Conservation (phyloP, 2,329 filamentous ascomycete species). For the Verticillium klebahnii region DNA sequence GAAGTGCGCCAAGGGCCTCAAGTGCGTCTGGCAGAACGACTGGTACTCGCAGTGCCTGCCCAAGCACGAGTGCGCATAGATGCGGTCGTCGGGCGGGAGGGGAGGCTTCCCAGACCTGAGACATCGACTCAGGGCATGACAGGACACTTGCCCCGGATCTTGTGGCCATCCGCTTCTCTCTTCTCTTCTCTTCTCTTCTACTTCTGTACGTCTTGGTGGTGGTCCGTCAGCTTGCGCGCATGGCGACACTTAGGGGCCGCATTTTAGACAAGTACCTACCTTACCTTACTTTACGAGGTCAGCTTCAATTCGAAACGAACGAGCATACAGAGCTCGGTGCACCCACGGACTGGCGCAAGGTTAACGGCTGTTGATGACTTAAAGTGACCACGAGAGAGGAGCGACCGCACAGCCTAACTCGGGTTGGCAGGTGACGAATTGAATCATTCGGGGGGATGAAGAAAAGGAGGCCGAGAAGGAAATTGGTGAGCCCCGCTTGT, state of each 20-base stretch:
- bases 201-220: too few species aligned
- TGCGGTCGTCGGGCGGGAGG: neutral
- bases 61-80: conserved; percentile 1
- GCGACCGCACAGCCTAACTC: neutral
- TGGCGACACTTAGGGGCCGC: neutral
- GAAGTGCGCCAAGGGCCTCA: conserved; percentile 26
- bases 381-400: neutral
- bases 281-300: neutral
- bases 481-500: neutral
- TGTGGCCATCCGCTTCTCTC: neutral
- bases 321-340: neutral
- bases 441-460: neutral
- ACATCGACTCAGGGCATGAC: neutral
- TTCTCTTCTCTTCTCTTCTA: neutral
- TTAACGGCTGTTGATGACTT: neutral
- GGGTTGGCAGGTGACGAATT: neutral
- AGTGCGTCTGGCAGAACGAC: conserved; percentile 31
- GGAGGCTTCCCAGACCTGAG: neutral
- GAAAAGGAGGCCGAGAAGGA: neutral
- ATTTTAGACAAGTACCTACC: neutral
- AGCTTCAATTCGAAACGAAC: neutral
- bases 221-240: neutral
- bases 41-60: conserved; percentile 39
- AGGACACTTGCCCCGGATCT: neutral
- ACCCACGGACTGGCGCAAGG: neutral